These are phyloP conservation scores for Vitis hybrid DNA, from an alignment of 177 flowering plant genomes.

Conservation along the genomic window DNA sequence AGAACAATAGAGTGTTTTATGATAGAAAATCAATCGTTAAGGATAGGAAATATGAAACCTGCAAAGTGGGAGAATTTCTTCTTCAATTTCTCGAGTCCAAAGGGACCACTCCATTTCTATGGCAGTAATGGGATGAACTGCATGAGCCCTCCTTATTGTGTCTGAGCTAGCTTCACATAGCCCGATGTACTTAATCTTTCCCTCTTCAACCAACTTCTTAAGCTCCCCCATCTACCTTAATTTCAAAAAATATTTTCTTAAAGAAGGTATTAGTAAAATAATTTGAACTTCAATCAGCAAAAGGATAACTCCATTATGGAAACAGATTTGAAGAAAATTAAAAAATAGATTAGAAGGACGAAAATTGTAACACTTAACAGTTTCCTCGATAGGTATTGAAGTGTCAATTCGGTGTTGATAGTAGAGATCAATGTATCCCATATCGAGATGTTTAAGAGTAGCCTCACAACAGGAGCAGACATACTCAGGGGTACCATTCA, in stretches of 20 bases:
- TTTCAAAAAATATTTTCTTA: too few relatives aligned
- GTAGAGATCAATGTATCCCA: slow-evolving; percentile 51
- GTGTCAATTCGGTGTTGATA: slow-evolving; percentile 50
- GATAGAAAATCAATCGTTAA: too few relatives aligned
- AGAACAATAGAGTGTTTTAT: too few relatives aligned
- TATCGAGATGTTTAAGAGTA: slow-evolving; percentile 43
- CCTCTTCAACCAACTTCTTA: slow-evolving; percentile 41
- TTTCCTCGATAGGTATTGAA: slow-evolving; percentile 45
- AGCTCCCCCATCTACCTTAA: slow-evolving; percentile 38
- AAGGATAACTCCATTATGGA: too few relatives aligned
- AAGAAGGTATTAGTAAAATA: too few relatives aligned
- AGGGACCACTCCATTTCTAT: slow-evolving; percentile 43
- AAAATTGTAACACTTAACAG: slow-evolving; percentile 21
- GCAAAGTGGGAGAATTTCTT: slow-evolving; percentile 36
- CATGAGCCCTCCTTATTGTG: slow-evolving; percentile 47
- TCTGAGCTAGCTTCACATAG: slow-evolving; percentile 39
- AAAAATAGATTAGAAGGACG: too few relatives aligned
- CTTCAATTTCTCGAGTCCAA: slow-evolving; percentile 43
- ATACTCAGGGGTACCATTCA: slow-evolving; percentile 14
- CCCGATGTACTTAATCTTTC: slow-evolving; percentile 40
- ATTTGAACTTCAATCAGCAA: too few relatives aligned
- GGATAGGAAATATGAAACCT: slow-evolving; percentile 13
- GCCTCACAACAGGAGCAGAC: slow-evolving; percentile 38
- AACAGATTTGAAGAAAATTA: too few relatives aligned
- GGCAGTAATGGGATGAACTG: slow-evolving; percentile 45